phyloP scores from a whole-genome alignment of 2,329 filamentous ascomycete species.

The Amauroascus verrucosus region DNA sequence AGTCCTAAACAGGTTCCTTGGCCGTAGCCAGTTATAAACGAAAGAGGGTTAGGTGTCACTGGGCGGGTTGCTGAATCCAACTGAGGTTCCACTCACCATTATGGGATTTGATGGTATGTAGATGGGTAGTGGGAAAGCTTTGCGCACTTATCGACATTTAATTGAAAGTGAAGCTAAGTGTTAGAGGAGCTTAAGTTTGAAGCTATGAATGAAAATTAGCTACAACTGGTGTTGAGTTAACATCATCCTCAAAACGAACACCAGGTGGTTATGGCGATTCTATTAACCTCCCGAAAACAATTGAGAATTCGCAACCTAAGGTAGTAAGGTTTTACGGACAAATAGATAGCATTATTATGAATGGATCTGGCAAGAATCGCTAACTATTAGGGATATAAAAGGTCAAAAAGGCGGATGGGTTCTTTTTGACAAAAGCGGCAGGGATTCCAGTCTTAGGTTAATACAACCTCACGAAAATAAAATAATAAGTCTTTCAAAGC shows the following conservation, averaged over 20 bases:
- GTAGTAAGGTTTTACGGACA: background rate
- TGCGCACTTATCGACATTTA: slow-evolving; percentile 24
- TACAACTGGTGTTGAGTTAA: background rate
- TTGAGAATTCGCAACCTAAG: background rate
- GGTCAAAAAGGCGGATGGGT: slow-evolving; percentile 1
- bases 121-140: slow-evolving; percentile 30
- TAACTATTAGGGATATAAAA: slow-evolving; percentile 16
- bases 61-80: background rate
- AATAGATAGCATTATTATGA: slow-evolving; percentile 12
- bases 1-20: background rate
- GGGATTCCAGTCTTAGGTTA: background rate
- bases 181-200: background rate
- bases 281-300: background rate
- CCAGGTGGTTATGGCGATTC: background rate
- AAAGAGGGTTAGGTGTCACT: background rate
- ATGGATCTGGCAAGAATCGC: slow-evolving; percentile 14
- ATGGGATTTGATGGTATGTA: slow-evolving; percentile 39
- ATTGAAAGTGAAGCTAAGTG: background rate
- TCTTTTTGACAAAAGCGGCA: slow-evolving; percentile 1
- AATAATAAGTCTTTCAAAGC: slow-evolving; percentile 30
- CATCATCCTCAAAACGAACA: background rate
- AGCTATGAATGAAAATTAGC: background rate
- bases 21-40: background rate
- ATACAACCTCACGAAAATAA: slow-evolving; percentile 23
- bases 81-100: slow-evolving; percentile 26